Base-by-base conservation (phyloP, 306 rosid genomes). In the Betula pendula region DNA sequence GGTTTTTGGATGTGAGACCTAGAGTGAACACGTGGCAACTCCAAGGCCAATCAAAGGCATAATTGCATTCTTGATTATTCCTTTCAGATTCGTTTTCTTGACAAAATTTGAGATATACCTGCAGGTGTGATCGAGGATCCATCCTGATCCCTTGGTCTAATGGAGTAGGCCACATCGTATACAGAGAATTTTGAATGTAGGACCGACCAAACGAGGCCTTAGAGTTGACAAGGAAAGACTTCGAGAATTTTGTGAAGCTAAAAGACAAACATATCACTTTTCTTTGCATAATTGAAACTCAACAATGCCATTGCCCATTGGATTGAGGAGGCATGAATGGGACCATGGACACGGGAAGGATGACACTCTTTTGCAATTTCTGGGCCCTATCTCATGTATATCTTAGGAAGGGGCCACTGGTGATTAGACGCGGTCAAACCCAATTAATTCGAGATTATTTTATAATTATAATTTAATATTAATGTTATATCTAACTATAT, bases 251-350 rank as follows among this genome's bases (percentile, higher is more conserved):
- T 29, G 42, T 38, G 35, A 3, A 11, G 45, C 19, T 17, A 82
- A 12, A 38, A 4, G 75, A 73, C 76, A 42, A 42, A 65, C 70
- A 63, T 27, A 17, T 13, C 48, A 45, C 70, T 63, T 62, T 51
- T 19, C 4, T 2, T 27, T 19, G 7, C 59, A 8, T 31, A 35
- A 62, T 62, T 75, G 60, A 17, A 0, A 24, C 11, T 27, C 25
- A 40, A 72, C 66, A 66, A 63, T 66, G 17, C 9, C 3, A 65
- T 38, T 65, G 70, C 11, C 9, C 3, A 65, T 38, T 65, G 70
- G 48, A 33, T 65, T 0, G 20, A 14, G 40, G 68, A 5, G 38
- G 58, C 22, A 19, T 52, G 38, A 17, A 17, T 11, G 15, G 68
- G 44, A 13, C 44, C 1, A 8, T 31, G 10, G n/a, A 2, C 68